Evolutionary conservation across 176 grass and related monocot species (phyloP).

Genomic region (Oryza meridionalis): DNA sequence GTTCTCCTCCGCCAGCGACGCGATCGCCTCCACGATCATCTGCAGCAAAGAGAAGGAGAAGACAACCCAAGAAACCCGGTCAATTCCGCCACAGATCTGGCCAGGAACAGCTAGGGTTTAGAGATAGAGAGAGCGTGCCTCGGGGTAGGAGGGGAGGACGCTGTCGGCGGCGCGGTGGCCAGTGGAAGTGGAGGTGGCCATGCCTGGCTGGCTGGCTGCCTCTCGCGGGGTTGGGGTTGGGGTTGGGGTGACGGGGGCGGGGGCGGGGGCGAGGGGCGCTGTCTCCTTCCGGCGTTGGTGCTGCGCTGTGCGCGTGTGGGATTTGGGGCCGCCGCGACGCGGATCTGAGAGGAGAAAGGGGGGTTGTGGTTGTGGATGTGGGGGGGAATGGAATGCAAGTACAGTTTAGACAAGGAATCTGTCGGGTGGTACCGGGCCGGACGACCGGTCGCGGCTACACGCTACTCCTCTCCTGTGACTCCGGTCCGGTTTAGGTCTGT

Average conservation of each 20-base stretch:
- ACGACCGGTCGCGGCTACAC: not conserved
- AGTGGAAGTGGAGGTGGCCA: conserved; percentile 50
- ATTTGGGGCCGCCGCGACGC: conserved; percentile 40
- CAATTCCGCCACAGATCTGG: conserved; percentile 45
- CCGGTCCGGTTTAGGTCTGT: not conserved
- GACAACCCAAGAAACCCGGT: conserved; percentile 16
- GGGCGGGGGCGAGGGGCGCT: not conserved
- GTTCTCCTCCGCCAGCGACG: conserved; percentile 53
- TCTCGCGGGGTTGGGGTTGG: no score
- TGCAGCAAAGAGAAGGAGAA: conserved; percentile 27
- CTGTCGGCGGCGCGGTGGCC: conserved; percentile 35
- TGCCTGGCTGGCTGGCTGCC: conserved; percentile 16
- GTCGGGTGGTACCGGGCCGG: conserved; percentile 47
- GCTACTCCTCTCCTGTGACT: not conserved
- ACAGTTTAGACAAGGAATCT: conserved; percentile 59
- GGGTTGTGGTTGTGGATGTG: no score
- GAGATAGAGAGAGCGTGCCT: conserved; percentile 25
- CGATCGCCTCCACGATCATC: conserved; percentile 75
- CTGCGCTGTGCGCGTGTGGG: conserved; percentile 12
- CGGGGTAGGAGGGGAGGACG: conserved; percentile 58
- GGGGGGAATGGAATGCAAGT: conserved; percentile 39
- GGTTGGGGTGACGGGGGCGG: no score
- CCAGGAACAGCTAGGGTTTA: not conserved
- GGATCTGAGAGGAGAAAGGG: conserved; percentile 19
- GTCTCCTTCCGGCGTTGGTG: not conserved